Evolutionary conservation across 768 basidiomycete species (phyloP).

Genomic region (Mycena galopus): DNA sequence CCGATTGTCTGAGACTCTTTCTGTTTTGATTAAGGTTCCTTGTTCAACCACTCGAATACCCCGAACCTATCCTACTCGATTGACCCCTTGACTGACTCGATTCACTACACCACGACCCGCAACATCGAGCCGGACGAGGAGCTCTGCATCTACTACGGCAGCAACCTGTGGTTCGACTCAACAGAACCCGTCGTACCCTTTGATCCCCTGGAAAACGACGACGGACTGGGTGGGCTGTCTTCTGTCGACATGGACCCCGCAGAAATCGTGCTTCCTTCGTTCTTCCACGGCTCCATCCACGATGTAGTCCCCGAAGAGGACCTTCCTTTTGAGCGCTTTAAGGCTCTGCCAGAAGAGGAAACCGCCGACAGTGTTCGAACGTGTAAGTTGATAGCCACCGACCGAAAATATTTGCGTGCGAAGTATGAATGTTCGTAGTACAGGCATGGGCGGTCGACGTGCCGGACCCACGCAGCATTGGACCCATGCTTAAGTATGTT

Average conservation of each 20-base stretch:
- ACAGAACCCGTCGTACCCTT: conserved; percentile 38
- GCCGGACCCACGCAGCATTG: conserved; percentile 69
- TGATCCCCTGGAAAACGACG: conserved; percentile 44
- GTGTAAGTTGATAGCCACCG: conserved; percentile 49
- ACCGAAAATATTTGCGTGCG: conserved; percentile 8
- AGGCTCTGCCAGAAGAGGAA: conserved; percentile 74
- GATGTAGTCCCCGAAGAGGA: conserved; percentile 68
- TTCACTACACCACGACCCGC: conserved; percentile 71
- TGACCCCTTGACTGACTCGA: conserved; percentile 67
- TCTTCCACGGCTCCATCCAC: conserved; percentile 53
- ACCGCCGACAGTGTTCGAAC: conserved; percentile 68
- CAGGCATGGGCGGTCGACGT: conserved; percentile 86
- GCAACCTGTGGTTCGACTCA: conserved; percentile 74
- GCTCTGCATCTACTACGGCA: conserved; percentile 84
- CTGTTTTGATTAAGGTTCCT: conserved; percentile 64
- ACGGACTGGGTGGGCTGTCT: conserved; percentile 62
- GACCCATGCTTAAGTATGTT: conserved; percentile 72
- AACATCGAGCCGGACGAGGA: conserved; percentile 74
- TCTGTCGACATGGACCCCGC: conserved; percentile 30
- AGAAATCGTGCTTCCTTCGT: conserved; percentile 42
- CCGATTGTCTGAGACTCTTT: conserved; percentile 8
- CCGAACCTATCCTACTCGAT: conserved; percentile 81
- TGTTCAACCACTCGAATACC: conserved; percentile 81
- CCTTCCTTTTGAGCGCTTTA: conserved; percentile 77
- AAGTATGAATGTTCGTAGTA: conserved; percentile 53